Percentiles rank a stretch among this genome's conserved stretches.
These are phyloP conservation scores for Colletotrichum sp. DNA, from an alignment of 2,329 filamentous ascomycete species.

Conservation along the genomic window DNA sequence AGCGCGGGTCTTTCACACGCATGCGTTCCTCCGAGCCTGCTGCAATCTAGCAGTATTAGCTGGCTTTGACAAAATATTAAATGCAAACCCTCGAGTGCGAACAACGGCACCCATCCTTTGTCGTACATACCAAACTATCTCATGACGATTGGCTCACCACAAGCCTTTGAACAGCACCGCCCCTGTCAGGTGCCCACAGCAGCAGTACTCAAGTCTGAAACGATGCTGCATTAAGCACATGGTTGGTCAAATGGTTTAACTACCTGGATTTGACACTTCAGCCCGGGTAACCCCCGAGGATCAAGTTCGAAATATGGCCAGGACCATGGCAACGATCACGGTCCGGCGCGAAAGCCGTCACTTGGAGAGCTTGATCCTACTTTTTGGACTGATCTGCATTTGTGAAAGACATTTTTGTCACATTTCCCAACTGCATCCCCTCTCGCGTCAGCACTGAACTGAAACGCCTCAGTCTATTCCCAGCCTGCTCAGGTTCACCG, in stretches of 20 bases:
- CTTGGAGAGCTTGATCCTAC: not conserved
- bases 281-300: not conserved
- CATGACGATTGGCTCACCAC: not conserved
- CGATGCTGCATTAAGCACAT: not conserved
- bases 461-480: no score
- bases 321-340: not conserved
- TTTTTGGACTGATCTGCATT: not conserved
- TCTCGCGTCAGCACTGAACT: no score
- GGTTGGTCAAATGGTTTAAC: not conserved
- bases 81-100: no score
- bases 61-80: not conserved
- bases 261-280: not conserved
- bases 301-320: not conserved
- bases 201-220: not conserved
- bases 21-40: not conserved
- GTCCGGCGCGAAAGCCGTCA: not conserved
- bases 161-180: not conserved
- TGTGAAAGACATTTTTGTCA: no score
- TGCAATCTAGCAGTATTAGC: accelerated
- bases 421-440: no score
- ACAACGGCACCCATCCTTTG: not conserved
- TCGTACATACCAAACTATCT: no score
- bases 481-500: no score
- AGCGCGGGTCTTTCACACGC: not conserved
- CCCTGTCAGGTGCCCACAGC: not conserved